phyloP scores from a whole-genome alignment of 148 eudicot genomes.

The Cornus controversa region DNA sequence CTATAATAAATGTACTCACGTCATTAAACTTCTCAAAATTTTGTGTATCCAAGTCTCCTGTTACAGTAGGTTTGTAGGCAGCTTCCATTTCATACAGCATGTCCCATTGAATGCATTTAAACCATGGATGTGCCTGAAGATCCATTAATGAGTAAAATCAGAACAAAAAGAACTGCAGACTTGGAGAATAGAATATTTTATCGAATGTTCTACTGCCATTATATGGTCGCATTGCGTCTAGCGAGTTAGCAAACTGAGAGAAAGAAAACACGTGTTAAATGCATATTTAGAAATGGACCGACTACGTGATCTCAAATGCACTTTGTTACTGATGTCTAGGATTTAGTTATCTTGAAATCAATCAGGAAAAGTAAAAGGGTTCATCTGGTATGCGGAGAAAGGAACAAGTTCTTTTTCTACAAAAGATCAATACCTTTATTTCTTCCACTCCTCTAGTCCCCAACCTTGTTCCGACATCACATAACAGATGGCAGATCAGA shows the following conservation, averaged over 20 bases:
- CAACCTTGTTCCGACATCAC: constrained; percentile 61
- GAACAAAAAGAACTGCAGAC: background rate
- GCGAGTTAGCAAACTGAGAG: background rate
- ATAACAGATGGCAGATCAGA: constrained; percentile 58
- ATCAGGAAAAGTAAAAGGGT: background rate
- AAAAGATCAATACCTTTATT: constrained; percentile 47
- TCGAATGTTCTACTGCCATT: background rate
- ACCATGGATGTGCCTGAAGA: constrained; percentile 73
- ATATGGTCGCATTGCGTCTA: background rate
- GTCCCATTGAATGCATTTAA: constrained; percentile 57
- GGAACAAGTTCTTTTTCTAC: background rate
- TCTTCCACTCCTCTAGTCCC: constrained; percentile 73
- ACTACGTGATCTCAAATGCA: background rate
- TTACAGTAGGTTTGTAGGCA: constrained; percentile 61
- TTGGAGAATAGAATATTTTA: background rate
- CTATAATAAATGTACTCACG: constrained; percentile 28
- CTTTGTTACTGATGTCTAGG: background rate
- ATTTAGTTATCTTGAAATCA: background rate
- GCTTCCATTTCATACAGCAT: constrained; percentile 72
- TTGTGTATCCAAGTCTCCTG: constrained; percentile 68
- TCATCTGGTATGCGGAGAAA: background rate
- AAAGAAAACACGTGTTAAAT: background rate
- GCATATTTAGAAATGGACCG: background rate
- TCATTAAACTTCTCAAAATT: constrained; percentile 71
- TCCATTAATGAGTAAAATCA: constrained; percentile 8